Conservation (phyloP, 345 rosid genomes). For the Laguncularia racemosa region DNA sequence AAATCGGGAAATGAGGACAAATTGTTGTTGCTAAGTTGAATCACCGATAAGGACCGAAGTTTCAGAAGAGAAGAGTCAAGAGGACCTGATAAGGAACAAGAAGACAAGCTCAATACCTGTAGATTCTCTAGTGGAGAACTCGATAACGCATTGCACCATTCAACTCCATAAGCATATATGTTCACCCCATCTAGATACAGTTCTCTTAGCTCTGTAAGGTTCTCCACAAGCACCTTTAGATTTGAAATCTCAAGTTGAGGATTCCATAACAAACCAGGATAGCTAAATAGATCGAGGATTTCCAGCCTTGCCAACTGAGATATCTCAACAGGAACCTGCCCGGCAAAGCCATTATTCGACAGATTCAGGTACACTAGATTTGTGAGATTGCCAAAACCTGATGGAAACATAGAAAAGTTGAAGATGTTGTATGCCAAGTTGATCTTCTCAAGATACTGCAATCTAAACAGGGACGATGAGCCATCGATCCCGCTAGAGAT, state of each 20-base stretch:
- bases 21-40: conserved; percentile 12
- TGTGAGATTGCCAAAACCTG: conserved; percentile 18
- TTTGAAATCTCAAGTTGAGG: conserved; percentile 21
- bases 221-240: conserved; percentile 13
- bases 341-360: conserved; percentile 31
- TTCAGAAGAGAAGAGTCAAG: conserved; percentile 9
- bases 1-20: conserved; percentile 20
- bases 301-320: conserved; percentile 20
- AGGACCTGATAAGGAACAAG: conserved; percentile 26
- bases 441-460: conserved; percentile 24
- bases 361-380: conserved; percentile 21
- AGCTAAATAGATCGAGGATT: conserved; percentile 28
- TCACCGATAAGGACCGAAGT: conserved; percentile 10
- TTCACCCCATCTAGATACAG: conserved; percentile 22
- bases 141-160: conserved; percentile 29
- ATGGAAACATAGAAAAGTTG: conserved; percentile 16
- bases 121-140: conserved; percentile 10
- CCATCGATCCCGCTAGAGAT: conserved; percentile 18
- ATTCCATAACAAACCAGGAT: no score
- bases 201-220: conserved; percentile 9
- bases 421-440: conserved; percentile 32
- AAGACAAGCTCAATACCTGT: conserved; percentile 22
- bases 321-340: conserved; percentile 29
- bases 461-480: conserved; percentile 23
- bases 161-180: conserved; percentile 11